Conservation (phyloP, 148 eudicot genomes). For the Vaccinium corymbosum region DNA sequence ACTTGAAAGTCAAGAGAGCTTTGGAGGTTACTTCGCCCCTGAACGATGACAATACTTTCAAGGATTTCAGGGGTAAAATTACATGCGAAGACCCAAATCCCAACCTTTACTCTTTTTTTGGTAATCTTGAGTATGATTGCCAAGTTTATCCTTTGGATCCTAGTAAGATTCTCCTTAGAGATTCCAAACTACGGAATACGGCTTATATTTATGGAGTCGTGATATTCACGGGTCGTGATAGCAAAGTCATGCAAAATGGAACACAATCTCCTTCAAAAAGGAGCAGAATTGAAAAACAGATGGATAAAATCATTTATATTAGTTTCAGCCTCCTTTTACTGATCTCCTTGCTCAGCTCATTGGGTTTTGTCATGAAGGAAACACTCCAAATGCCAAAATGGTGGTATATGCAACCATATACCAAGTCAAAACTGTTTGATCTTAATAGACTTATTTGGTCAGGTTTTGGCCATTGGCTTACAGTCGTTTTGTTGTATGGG, state of each 20-base stretch:
- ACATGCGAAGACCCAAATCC: constrained; percentile 89
- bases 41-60: too few relatives aligned
- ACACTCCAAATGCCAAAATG: constrained; percentile 57
- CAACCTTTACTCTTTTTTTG: constrained; percentile 78
- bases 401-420: constrained; percentile 75
- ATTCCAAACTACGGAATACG: background rate
- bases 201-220: constrained; percentile 73
- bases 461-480: constrained; percentile 70
- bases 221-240: constrained; percentile 82
- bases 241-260: constrained; percentile 93
- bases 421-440: constrained; percentile 36
- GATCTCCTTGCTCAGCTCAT: constrained; percentile 68
- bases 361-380: constrained; percentile 65
- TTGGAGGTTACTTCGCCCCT: too few relatives aligned
- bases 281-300: constrained; percentile 74
- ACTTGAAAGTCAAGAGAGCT: too few relatives aligned
- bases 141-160: constrained; percentile 84
- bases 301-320: constrained; percentile 81
- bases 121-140: constrained; percentile 74
- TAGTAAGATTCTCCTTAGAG: constrained; percentile 26
- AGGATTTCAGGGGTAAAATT: constrained; percentile 29
- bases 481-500: constrained; percentile 85
- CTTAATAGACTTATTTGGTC: constrained; percentile 52
- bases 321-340: constrained; percentile 30
- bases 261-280: constrained; percentile 87